These are phyloP conservation scores for Durusdinium trenchii DNA, from an alignment of 73 alveolate genomes.

Conservation along the genomic window DNA sequence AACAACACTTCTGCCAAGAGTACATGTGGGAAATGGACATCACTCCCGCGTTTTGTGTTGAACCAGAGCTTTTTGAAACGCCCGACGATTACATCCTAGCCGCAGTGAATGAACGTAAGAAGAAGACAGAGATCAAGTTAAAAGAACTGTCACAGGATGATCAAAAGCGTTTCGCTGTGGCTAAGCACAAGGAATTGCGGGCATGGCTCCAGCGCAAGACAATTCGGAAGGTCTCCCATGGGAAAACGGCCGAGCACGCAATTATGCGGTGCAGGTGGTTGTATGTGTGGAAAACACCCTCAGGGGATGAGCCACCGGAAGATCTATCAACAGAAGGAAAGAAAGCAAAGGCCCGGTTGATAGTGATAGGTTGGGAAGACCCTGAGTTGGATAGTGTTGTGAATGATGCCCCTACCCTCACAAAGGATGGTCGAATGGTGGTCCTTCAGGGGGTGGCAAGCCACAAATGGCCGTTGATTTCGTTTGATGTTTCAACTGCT, in stretches of 20 bases:
- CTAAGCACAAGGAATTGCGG: neutral
- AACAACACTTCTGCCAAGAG: too few relatives aligned
- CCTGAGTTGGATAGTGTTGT: neutral
- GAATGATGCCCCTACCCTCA: neutral
- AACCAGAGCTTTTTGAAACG: too few relatives aligned
- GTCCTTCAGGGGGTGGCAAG: too few relatives aligned
- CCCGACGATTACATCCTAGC: neutral
- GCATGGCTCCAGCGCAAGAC: neutral
- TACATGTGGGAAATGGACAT: too few relatives aligned
- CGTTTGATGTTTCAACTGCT: too few relatives aligned
- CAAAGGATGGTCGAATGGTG: neutral
- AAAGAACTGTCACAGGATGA: neutral
- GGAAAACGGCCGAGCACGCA: neutral
- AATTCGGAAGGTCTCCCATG: neutral
- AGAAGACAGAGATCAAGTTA: neutral
- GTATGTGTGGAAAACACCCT: neutral
- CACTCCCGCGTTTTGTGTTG: too few relatives aligned
- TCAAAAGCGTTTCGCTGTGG: neutral
- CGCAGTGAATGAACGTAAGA: neutral
- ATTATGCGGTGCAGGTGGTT: constrained; percentile 7
- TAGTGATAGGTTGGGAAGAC: neutral
- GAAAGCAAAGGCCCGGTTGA: neutral
- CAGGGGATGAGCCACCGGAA: neutral
- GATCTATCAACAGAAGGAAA: neutral
- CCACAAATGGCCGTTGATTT: too few relatives aligned